A percentile compares a stretch with the other conserved stretches of the same genome.
Evolutionary conservation across 2,329 filamentous ascomycete species (phyloP).

Genomic region (Metarhizium robertsii): DNA sequence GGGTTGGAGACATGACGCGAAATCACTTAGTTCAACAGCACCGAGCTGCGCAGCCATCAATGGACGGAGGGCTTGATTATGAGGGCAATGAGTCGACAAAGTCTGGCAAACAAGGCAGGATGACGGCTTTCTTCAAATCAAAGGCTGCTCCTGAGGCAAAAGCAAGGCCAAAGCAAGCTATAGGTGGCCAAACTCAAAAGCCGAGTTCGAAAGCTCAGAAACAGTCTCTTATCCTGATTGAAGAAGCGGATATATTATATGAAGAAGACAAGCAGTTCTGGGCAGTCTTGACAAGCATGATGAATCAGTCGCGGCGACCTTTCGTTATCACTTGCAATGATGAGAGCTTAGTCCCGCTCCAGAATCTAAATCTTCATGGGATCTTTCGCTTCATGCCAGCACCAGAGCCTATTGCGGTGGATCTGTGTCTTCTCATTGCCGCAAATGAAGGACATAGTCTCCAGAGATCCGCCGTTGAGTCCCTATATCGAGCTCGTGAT

Average conservation of each 20-base stretch:
- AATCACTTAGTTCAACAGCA: slow-evolving; percentile 73
- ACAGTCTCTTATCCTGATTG: slow-evolving; percentile 86
- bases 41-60: slow-evolving; percentile 21
- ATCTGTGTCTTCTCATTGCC: slow-evolving; percentile 73
- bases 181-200: slow-evolving; percentile 9
- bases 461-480: slow-evolving; percentile 52
- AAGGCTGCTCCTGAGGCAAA: slow-evolving; percentile 26
- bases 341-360: slow-evolving; percentile 68
- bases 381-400: slow-evolving; percentile 69
- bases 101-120: slow-evolving; percentile 64
- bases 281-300: slow-evolving; percentile 68
- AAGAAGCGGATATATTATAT: slow-evolving; percentile 89
- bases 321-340: slow-evolving; percentile 95
- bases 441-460: slow-evolving; percentile 85
- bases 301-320: slow-evolving; percentile 77
- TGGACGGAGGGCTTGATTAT: slow-evolving; percentile 15
- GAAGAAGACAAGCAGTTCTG: slow-evolving; percentile 96
- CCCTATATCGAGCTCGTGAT: slow-evolving; percentile 60
- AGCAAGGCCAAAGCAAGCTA: slow-evolving; percentile 14
- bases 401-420: slow-evolving; percentile 57
- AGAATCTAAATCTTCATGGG: slow-evolving; percentile 69
- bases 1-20: slow-evolving; percentile 90
- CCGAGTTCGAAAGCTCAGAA: slow-evolving; percentile 53
- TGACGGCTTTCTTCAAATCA: slow-evolving; percentile 71
- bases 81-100: slow-evolving; percentile 41